A percentile compares a stretch with the other conserved stretches of the same genome.
Evolutionary conservation across 148 eudicot species (phyloP).

Genomic region (Rhododendron henanense): DNA sequence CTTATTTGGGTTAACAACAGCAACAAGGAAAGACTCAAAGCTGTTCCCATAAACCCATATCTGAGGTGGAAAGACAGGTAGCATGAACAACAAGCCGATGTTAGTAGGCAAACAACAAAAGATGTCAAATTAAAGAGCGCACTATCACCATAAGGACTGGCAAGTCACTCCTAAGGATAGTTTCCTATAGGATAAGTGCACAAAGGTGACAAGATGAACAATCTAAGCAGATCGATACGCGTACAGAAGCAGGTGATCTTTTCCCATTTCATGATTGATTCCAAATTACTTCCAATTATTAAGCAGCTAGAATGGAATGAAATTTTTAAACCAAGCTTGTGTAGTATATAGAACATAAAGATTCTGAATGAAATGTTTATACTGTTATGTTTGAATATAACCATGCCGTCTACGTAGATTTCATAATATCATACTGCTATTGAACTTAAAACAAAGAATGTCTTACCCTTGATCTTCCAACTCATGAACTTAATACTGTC

Average conservation of each 20-base stretch:
- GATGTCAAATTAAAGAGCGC: neutral
- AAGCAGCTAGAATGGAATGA: neutral
- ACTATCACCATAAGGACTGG: neutral
- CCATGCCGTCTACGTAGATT: neutral
- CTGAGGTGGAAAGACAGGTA: conserved; percentile 22
- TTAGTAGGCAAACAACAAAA: neutral
- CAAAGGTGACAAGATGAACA: conserved; percentile 1
- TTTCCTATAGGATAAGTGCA: neutral
- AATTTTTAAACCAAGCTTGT: neutral
- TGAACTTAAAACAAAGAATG: neutral
- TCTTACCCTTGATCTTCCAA: neutral
- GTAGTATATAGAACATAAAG: neutral
- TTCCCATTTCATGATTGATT: neutral
- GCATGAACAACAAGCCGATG: neutral
- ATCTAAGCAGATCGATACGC: neutral
- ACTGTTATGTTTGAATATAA: neutral
- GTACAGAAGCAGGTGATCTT: neutral
- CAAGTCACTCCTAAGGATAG: neutral
- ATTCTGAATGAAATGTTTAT: neutral
- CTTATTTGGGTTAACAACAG: conserved; percentile 62
- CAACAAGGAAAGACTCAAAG: conserved; percentile 72
- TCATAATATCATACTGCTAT: neutral
- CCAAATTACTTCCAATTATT: neutral
- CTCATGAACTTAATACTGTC: neutral
- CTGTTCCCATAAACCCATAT: conserved; percentile 86